Percentiles rank a stretch among this genome's conserved stretches.
phyloP scores from a whole-genome alignment of 202 grass and related monocot species.

The Zizania palustris region DNA sequence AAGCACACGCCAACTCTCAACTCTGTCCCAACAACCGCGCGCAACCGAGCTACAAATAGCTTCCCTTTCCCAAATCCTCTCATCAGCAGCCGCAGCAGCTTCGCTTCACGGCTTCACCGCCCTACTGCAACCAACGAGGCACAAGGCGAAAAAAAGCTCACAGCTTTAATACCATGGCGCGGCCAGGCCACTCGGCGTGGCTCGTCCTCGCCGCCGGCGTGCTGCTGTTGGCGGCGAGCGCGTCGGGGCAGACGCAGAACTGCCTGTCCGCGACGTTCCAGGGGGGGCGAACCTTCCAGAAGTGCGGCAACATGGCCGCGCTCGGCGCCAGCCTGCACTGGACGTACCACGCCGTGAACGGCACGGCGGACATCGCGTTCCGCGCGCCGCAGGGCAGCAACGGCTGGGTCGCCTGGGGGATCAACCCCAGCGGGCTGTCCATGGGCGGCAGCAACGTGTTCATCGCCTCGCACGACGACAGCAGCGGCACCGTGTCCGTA shows the following conservation, averaged over 20 bases:
- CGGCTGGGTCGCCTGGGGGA: conserved; percentile 74
- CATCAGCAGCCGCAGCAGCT: neutral
- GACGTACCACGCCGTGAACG: conserved; percentile 62
- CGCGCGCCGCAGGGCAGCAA: conserved; percentile 40
- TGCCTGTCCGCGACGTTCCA: conserved; percentile 53
- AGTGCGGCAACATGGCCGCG: conserved; percentile 52
- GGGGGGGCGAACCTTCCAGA: conserved; percentile 38
- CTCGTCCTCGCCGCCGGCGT: neutral
- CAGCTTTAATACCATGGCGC: conserved; percentile 1
- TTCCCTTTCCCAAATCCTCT: neutral
- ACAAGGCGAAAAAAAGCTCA: neutral
- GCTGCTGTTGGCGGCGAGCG: neutral
- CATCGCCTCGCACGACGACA: conserved; percentile 55
- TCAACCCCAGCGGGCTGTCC: conserved; percentile 53
- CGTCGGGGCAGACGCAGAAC: conserved; percentile 24
- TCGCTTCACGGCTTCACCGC: neutral
- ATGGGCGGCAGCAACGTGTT: conserved; percentile 70
- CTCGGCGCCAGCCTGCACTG: conserved; percentile 63
- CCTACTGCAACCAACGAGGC: no score
- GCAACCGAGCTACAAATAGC: conserved; percentile 25
- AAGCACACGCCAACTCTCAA: conserved; percentile 16
- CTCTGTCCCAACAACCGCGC: conserved; percentile 47
- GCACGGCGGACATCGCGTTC: conserved; percentile 68
- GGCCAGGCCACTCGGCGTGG: neutral
- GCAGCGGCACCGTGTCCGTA: conserved; percentile 36